Evolutionary conservation across 176 grass and related monocot genomes (phyloP), one percentile per base, ranked within the genome.

Genomic region (Musa troglodytarum): DNA sequence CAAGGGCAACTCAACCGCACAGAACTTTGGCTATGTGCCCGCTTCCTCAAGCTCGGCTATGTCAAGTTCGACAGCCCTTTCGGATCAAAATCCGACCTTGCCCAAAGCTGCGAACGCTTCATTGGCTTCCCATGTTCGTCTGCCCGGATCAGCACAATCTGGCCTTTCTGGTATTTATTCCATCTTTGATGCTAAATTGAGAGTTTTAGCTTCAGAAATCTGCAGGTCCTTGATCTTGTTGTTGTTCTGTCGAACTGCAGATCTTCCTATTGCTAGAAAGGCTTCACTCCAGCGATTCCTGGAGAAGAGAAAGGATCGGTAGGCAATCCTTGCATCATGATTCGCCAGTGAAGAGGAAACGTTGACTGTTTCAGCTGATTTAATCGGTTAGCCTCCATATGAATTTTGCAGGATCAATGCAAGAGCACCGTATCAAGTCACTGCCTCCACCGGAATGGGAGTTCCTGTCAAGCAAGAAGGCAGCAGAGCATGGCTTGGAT

Each of bases 251-350:
- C 67, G 11, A 66, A 22, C 43, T 78, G 77, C 82, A 69, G 87
- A 92, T 88, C 53, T 96, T 74, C 93, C 93, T 64, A 86, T 96
- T 81, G 85, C 85, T 63, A 82, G 87, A 71, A 96, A 88, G 83
- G 87, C 76, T 22, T 96, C 93, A 9, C 87, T 96, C 84, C 89
- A 88, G 73, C 79, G 93, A 50, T 96, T 96, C 85, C 84, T 96
- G 7, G 87, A 87, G 83, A 96, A 96, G 81, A 88, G 93, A 87
- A 96, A 92, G 83, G 87, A 92, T 77, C 82, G 92, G 53, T 82
- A 83, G 59, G 57, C 58, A 20, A 71, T 16, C 26, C 8, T 77
- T 69, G 1, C 21, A 6, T 16, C 24, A 28, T 1, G 10, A 81
- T 53, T 72, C n/a, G 2, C 0, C 51, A 12, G 14, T 2, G 21